Evolutionary conservation across 1,139 yeast genomes (phyloP), one percentile per base, ranked within the genome.

Genomic region (Geotrichum reessii): DNA sequence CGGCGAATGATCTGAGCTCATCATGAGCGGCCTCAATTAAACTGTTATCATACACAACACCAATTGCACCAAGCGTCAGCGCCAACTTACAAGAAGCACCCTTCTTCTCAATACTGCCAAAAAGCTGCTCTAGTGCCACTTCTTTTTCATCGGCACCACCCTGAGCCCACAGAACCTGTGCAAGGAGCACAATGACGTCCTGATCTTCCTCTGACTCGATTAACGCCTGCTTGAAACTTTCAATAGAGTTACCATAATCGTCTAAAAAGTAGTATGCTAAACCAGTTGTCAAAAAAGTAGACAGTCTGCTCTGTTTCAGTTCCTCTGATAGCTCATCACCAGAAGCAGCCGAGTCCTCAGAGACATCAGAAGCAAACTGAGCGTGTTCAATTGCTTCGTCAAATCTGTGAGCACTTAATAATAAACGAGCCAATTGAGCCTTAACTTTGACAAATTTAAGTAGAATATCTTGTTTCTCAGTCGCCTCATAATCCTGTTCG

Each of bases 131-230:
- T 56, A 89, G 69, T 0, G 97, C 96, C 1, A 92, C 93, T 63
- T 85, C 87, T 60, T 83, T 84, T 7, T 93, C 84, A n/a, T 85
- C 92, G 24, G 79, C 82, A 0, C 84, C 81, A 8, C 84, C 86
- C 60, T 82, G 82, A 0, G 90, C 88, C 76, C 87, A 86, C 57
- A 93, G 77, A 0, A 91, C 86, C 67, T 90, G 96, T 0, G 95
- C 83, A 28, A 89, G 79, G 47, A 93, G 74, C 6, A 86, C 81
- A 14, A 89, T 83, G n/a, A 90, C 78, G 62, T 85, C 79, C 62
- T 79, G 78, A 53, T 86, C 82, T 50, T 78, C 81, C 11, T 81
- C 79, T 22, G 84, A 80, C 19, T 77, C 73, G 58, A 79, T 79
- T 58, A 90, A 73, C 9, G 93, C 82, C 46, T 75, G 71, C 63